Conservation (phyloP, 2,329 filamentous ascomycete genomes). For the Aspergillus neotritici region DNA sequence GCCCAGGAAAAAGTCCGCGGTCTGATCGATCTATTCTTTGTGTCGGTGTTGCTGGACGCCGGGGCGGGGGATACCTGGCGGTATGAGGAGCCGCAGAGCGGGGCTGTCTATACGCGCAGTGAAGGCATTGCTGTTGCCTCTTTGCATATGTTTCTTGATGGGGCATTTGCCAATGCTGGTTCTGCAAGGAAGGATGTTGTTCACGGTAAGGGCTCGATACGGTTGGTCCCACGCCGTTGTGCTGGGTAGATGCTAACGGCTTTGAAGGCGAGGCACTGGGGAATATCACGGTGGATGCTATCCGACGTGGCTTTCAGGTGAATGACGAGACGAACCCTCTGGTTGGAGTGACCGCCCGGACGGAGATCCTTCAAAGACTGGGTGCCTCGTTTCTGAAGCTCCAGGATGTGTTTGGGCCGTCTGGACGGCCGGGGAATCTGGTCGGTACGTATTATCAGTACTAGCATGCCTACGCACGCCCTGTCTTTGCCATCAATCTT, state of each 20-base stretch:
- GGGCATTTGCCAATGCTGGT: too few species aligned
- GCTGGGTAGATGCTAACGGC: too few species aligned
- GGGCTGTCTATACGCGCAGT: slow-evolving; percentile 36
- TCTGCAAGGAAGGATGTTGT: too few species aligned
- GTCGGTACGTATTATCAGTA: slow-evolving; percentile 36
- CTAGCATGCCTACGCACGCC: not conserved
- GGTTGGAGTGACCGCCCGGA: slow-evolving; percentile 42
- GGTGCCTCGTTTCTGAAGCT: slow-evolving; percentile 39
- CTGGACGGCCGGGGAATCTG: slow-evolving; percentile 44
- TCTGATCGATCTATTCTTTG: slow-evolving; percentile 57
- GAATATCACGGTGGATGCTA: slow-evolving; percentile 28
- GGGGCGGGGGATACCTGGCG: slow-evolving; percentile 49
- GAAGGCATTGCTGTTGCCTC: slow-evolving; percentile 50
- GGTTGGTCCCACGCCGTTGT: too few species aligned
- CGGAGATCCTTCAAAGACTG: slow-evolving; percentile 38
- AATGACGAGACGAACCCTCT: slow-evolving; percentile 40
- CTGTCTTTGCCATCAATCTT: too few species aligned
- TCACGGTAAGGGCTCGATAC: too few species aligned
- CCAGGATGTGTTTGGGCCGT: slow-evolving; percentile 38
- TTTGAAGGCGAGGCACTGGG: not conserved
- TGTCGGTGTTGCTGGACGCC: slow-evolving; percentile 55
- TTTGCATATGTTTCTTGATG: slow-evolving; percentile 44
- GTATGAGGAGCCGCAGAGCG: slow-evolving; percentile 38
- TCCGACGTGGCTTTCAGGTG: slow-evolving; percentile 43
- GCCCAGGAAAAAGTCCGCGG: slow-evolving; percentile 38